phyloP scores from a whole-genome alignment of 202 grass and related monocot genomes.

The Carex arenaria region DNA sequence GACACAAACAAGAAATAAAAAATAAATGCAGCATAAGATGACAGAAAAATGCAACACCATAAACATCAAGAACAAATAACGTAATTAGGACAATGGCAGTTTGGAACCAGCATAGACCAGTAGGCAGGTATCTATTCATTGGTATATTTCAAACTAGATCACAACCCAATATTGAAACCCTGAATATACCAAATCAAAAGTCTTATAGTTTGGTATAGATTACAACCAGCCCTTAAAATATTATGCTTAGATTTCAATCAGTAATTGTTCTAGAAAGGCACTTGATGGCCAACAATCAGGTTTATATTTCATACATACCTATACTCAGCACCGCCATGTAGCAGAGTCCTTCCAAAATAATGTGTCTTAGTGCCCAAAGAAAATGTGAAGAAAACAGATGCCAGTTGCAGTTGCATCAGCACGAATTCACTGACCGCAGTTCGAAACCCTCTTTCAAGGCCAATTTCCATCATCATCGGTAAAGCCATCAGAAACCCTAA shows the following conservation, averaged over 20 bases:
- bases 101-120: not conserved
- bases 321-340: constrained; percentile 89
- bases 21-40: not conserved
- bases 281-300: not conserved
- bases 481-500: constrained; percentile 86
- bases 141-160: not conserved
- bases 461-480: constrained; percentile 98
- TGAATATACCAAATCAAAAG: not conserved
- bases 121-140: not conserved
- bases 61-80: not conserved
- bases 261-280: not conserved
- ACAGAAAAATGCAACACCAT: not conserved
- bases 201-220: not conserved
- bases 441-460: constrained; percentile 91
- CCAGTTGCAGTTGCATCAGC: constrained; percentile 91
- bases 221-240: not conserved
- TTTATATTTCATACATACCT: constrained; percentile 17
- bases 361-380: constrained; percentile 92
- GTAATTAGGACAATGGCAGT: not conserved
- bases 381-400: constrained; percentile 92
- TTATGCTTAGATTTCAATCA: not conserved
- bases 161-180: not conserved
- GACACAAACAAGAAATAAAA: not conserved
- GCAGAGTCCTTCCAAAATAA: constrained; percentile 85
- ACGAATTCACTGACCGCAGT: constrained; percentile 84